Evolutionary conservation across 495 filamentous ascomycete genomes (phyloP), one percentile per base, ranked within the genome.

Genomic region (Penicillium desertorum): DNA sequence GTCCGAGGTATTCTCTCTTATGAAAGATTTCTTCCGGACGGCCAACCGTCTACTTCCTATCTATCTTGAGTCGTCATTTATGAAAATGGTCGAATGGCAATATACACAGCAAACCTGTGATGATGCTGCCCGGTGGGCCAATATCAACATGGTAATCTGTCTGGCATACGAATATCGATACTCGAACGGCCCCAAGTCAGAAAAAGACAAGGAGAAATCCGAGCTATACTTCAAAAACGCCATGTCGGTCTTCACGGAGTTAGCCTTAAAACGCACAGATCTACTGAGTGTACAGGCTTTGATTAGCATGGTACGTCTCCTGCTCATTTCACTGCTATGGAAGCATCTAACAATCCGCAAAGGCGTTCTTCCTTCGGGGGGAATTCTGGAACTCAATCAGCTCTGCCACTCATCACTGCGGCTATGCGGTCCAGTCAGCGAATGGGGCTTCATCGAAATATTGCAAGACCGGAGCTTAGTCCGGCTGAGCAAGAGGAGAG

Each of bases 31-130:
- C 67, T 98, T 98, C 66, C 88, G 88, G 64, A 96, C 95, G 63
- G 91, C 96, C 74, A 98, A 98, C 75, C 88, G 90, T 79, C 89
- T 97, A 74, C 96, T 97, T 70, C 94, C 94, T 25, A 80, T 98
- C 5, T 98, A 94, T 68, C 92, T 98, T 68, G 91, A 97, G 69
- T 87, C 87, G 11, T 91, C 93, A 0, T 98, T 98, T 64, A 96
- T 97, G 89, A 86, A 90, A 64, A 76, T 98, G 32, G 89, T 98
- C 4, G 91, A 96, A 63, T 87, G 88, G 73, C 92, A 98, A 64
- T 98, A 97, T 73, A 92, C 92, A 10, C 76, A 82, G 41, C 87
- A 96, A 60, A 92, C 91, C 20, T 96, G 95, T 62, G 88, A 92
- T 62, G 91, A 93, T 51, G 91, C 90, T 19, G 94, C 93, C 19